Conservation (phyloP, 2,329 filamentous ascomycete genomes). For the Hirsutella thompsonii region DNA sequence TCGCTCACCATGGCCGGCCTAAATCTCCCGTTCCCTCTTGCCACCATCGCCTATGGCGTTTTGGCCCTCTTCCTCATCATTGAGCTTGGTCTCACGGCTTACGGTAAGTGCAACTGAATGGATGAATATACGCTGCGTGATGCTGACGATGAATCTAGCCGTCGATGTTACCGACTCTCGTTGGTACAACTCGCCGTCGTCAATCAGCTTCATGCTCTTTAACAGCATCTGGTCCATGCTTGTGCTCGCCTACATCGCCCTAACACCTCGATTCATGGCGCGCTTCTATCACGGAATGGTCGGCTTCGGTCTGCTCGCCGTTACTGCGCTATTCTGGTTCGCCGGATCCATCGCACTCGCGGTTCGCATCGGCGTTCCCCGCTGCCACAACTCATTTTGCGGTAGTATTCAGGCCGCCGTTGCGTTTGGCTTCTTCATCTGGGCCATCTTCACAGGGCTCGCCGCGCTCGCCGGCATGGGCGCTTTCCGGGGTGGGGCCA, state of each 20-base stretch:
- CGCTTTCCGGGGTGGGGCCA: constrained; percentile 20
- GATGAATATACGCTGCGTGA: not conserved
- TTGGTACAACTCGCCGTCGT: constrained; percentile 29
- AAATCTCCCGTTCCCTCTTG: constrained; percentile 14
- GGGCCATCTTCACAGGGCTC: constrained; percentile 35
- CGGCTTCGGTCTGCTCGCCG: constrained; percentile 52
- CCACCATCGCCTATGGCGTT: constrained; percentile 50
- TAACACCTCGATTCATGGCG: constrained; percentile 51
- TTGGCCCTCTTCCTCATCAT: constrained; percentile 60
- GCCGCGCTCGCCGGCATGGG: constrained; percentile 32
- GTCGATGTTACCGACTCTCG: constrained; percentile 3
- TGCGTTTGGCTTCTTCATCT: constrained; percentile 55
- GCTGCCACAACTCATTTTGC: constrained; percentile 42
- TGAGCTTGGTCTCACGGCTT: constrained; percentile 61
- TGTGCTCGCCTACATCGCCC: constrained; percentile 54
- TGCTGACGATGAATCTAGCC: constrained; percentile 1
- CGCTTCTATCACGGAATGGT: constrained; percentile 49
- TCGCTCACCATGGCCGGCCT: too few species aligned
- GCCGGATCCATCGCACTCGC: constrained; percentile 70
- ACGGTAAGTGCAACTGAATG: constrained; percentile 42
- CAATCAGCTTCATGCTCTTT: constrained; percentile 71
- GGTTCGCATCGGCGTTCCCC: constrained; percentile 44
- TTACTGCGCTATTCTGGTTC: constrained; percentile 86
- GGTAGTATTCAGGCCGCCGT: constrained; percentile 47
- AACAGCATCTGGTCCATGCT: constrained; percentile 63